A percentile compares a stretch with the other conserved stretches of the same genome.
Evolutionary conservation across 331 rosid species (phyloP).

Genomic region (Cydonia oblonga): DNA sequence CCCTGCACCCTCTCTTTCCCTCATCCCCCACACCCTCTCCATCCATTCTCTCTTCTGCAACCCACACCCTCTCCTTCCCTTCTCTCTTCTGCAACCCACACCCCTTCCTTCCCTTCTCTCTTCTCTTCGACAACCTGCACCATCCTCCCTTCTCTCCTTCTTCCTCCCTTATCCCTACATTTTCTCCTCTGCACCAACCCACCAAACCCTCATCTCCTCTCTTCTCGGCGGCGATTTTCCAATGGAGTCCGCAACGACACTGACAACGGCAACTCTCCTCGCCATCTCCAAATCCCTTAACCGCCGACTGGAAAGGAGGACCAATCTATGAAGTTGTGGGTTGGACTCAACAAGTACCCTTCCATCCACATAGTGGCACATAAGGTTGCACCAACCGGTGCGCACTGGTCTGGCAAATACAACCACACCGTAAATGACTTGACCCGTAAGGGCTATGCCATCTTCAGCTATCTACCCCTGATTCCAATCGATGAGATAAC

Average conservation of each 20-base stretch:
- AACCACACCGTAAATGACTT: slow-evolving; percentile 33
- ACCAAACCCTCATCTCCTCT: no score
- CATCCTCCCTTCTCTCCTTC: no score
- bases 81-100: no score
- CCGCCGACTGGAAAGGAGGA: slow-evolving; percentile 15
- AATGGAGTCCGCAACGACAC: slow-evolving; percentile 35
- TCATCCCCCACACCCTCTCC: no score
- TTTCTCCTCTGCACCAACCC: no score
- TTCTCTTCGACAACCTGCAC: no score
- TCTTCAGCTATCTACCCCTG: slow-evolving; percentile 41
- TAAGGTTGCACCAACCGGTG: slow-evolving; percentile 34
- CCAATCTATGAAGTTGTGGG: slow-evolving; percentile 49
- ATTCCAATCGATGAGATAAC: slow-evolving; percentile 51
- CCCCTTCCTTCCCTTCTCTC: no score
- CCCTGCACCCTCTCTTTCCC: no score
- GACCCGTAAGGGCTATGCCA: slow-evolving; percentile 42
- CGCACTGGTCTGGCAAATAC: slow-evolving; percentile 38
- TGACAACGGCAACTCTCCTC: slow-evolving; percentile 25
- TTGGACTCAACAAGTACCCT: slow-evolving; percentile 21
- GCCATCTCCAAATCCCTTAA: slow-evolving; percentile 35
- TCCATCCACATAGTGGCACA: slow-evolving; percentile 41
- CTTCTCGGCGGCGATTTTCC: neutral
- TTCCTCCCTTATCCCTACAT: no score
- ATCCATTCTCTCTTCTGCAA: no score
- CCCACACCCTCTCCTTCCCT: no score